Base-by-base conservation (phyloP, 768 basidiomycete genomes). In the Grammothele lineata region DNA sequence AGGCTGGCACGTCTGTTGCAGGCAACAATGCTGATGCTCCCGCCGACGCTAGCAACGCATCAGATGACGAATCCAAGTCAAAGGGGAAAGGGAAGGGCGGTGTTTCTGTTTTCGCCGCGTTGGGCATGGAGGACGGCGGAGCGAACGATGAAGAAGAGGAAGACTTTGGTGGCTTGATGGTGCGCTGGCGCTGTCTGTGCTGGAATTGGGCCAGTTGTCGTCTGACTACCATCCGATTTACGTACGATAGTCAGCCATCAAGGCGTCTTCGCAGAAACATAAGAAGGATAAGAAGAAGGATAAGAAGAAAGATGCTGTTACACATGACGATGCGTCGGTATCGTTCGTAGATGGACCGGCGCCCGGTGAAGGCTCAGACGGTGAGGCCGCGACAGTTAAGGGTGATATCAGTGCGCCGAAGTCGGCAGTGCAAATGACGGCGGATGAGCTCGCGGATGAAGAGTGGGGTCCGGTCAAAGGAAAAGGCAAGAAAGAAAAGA, bases 1-100 rank as follows among this genome's bases (percentile, higher is more conserved):
- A 77, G 30, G 76, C 77, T 47, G 87, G 83, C 21, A 80, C 83
- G 57, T 69, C 75, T 11, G 69, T 79, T 23, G 66, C 66, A 42
- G 70, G 74, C 25, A 75, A 74, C 57, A 68, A 65, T 37, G 56
- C 58, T 5, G 30, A 50, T 9, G 46, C 54, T 17, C 46, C 63
- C 10, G 57, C 47, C 24, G 55, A 53, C 53, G 67, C 63, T 38
- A 65, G 55, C 6, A 66, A 66, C 34, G 63, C 57, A 24, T 65
- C 72, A 8, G 75, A 76, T 60, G 78, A 81, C n/a, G 57, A 64
- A 17, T 49, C 64, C 17, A 48, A 54, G 17, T 62, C 66, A 2
- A 46, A 51, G 3, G 43, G 45, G 36, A 66, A 68, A 37, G 55
- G 59, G 2, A 57, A 56, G 50, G 47, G 62, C 23, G 70, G 66